A percentile compares a stretch with the other conserved stretches of the same genome.
Evolutionary conservation across 352 stramenopile genomes (phyloP).

Genomic region (Lagenidium sp.): DNA sequence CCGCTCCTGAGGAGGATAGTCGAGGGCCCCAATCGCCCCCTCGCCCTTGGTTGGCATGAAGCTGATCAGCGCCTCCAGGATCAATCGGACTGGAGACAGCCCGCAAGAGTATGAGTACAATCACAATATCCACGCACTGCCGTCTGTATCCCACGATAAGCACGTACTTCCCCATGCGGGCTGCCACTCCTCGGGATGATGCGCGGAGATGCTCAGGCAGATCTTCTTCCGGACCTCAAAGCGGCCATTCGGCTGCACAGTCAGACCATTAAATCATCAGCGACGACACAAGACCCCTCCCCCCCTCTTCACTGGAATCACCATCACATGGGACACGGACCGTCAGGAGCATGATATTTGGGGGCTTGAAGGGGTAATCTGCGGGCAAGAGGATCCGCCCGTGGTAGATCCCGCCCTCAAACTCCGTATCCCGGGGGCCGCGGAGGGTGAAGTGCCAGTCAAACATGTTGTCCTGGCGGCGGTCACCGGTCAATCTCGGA

Average conservation of each 20-base stretch:
- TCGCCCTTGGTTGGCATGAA: slow-evolving; percentile 93
- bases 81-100: slow-evolving; percentile 84
- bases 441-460: slow-evolving; percentile 98
- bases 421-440: slow-evolving; percentile 94
- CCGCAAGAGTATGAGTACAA: too few relatives aligned
- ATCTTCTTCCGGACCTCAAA: slow-evolving; percentile 99
- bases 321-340: too few relatives aligned
- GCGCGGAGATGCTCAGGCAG: slow-evolving; percentile 96
- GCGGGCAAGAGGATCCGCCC: slow-evolving; percentile 93
- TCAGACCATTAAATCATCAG: too few relatives aligned
- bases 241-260: slow-evolving; percentile 87
- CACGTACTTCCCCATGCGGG: slow-evolving; percentile 80
- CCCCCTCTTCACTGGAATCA: too few relatives aligned
- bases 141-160: too few relatives aligned
- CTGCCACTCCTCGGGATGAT: slow-evolving; percentile 98
- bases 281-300: too few relatives aligned
- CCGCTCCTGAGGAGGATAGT: slow-evolving; percentile 62
- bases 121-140: too few relatives aligned
- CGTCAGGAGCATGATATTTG: slow-evolving; percentile 97
- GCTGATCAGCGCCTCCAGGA: slow-evolving; percentile 97
- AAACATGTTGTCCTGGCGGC: slow-evolving; percentile 79
- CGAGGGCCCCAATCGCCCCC: slow-evolving; percentile 72
- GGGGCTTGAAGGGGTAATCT: slow-evolving; percentile 95
- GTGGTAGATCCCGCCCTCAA: slow-evolving; percentile 97
- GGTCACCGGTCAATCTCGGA: too few relatives aligned